phyloP scores from a whole-genome alignment of 2,329 filamentous ascomycete genomes.

The Colletotrichum zoysiae region DNA sequence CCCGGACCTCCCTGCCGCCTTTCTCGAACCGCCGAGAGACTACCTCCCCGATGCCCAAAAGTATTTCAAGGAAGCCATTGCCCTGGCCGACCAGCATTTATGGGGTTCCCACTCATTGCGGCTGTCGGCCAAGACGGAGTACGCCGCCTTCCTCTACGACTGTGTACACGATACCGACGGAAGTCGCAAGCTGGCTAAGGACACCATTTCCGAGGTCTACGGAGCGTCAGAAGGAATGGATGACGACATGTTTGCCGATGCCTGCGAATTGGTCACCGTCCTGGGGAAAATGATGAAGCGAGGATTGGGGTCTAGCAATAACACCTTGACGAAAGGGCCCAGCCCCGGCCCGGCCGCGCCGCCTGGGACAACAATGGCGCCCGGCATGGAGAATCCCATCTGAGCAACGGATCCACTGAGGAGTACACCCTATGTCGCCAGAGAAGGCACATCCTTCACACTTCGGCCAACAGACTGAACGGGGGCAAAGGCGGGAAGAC shows the following conservation, averaged over 20 bases:
- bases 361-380: conserved; percentile 43
- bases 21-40: conserved; percentile 82
- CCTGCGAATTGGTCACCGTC: conserved; percentile 87
- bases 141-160: conserved; percentile 92
- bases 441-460: neutral
- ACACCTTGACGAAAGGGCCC: conserved; percentile 50
- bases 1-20: conserved; percentile 58
- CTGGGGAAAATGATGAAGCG: conserved; percentile 91
- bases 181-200: conserved; percentile 81
- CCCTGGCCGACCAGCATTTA: conserved; percentile 79
- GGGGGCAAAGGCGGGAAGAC: neutral
- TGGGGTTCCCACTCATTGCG: conserved; percentile 92
- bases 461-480: neutral
- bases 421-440: neutral
- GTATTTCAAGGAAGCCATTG: conserved; percentile 83
- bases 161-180: conserved; percentile 85
- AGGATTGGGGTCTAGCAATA: conserved; percentile 62
- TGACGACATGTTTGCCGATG: conserved; percentile 94
- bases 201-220: conserved; percentile 91
- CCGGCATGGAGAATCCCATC: conserved; percentile 60
- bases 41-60: conserved; percentile 86
- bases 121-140: conserved; percentile 91
- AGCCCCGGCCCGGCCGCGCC: conserved; percentile 47
- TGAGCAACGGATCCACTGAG: conserved; percentile 44
- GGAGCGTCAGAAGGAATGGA: conserved; percentile 92